phyloP scores from a whole-genome alignment of 2,329 filamentous ascomycete species.

The Teratosphaeriaceae sp. region DNA sequence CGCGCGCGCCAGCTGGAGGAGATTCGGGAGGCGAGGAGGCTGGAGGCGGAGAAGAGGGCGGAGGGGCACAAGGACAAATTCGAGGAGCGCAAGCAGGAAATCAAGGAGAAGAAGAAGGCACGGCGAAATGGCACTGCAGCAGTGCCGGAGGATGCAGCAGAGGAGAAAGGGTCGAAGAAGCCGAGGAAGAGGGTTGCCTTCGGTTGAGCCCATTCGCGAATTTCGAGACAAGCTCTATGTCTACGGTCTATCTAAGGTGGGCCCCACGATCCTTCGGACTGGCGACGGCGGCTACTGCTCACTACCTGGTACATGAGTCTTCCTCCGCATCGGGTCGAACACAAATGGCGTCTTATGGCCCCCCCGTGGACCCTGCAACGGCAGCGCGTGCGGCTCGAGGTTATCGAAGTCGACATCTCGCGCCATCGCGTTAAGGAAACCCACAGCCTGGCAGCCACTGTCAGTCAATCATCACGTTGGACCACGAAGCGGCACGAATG shows the following conservation, averaged over 20 bases:
- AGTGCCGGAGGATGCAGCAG: slow-evolving; percentile 37
- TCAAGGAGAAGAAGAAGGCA: slow-evolving; percentile 65
- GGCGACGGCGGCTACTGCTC: slow-evolving; percentile 10
- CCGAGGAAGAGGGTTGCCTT: slow-evolving; percentile 33
- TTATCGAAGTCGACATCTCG: slow-evolving; percentile 55
- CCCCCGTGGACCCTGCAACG: slow-evolving; percentile 18
- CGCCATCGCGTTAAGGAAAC: slow-evolving; percentile 56
- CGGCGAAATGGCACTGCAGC: slow-evolving; percentile 11
- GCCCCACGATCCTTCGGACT: background rate
- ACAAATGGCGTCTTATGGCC: slow-evolving; percentile 33
- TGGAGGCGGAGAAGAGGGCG: slow-evolving; percentile 75
- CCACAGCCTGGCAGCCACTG: slow-evolving; percentile 39
- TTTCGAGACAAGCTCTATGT: slow-evolving; percentile 1
- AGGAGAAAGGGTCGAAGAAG: slow-evolving; percentile 39
- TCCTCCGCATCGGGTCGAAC: slow-evolving; percentile 65
- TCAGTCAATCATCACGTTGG: slow-evolving; percentile 23
- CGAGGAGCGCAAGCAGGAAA: slow-evolving; percentile 52
- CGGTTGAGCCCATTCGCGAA: slow-evolving; percentile 22
- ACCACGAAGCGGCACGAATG: background rate
- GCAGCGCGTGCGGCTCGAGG: slow-evolving; percentile 18
- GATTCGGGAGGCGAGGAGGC: slow-evolving; percentile 78
- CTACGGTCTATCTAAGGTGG: slow-evolving; percentile 11
- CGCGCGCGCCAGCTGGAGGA: slow-evolving; percentile 93
- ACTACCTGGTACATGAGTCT: slow-evolving; percentile 46
- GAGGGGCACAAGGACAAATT: slow-evolving; percentile 57